Evolutionary conservation across 805 yeast genomes (phyloP), one percentile per base, ranked within the genome.

Genomic region (Saccharomycopsis sp.): DNA sequence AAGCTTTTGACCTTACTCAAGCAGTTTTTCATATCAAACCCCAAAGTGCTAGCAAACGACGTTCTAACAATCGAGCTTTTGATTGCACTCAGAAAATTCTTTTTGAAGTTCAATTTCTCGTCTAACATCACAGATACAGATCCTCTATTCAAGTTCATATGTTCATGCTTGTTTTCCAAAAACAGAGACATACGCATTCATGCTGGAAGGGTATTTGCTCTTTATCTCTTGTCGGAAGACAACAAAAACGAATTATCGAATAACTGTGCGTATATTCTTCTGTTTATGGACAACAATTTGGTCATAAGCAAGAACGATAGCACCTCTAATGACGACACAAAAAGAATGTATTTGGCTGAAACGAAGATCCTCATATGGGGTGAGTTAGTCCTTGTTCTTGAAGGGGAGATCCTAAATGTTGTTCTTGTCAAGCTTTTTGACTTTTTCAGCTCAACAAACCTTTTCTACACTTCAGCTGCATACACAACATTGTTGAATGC

Each of bases 391-490:
- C 71, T 80, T 4, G 76, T 84, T 0, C 76, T 85, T 3, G 76
- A 78, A 3, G 94, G 89, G 5, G 91, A 87, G 51, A 75, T 83
- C 65, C 76, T 87, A 48, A 87, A 87, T 67, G 80, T 83, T 1
- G 73, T 88, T 18, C 71, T 89, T 23, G 75, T 87, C 53, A 83
- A 83, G 63, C 68, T 92, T 40, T 76, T 90, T 5, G 85, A 83
- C 58, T 78, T 81, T 23, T 74, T 91, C 61, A 86, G 85, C 2
- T 87, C 86, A 16, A 65, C 74, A 2, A 84, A 84, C 67, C 82
- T 81, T 55, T 86, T 85, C 64, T 83, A 82, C 61, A 79, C 84
- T 0, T 82, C 89, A 63, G 73, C 87, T 63, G 90, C 90, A 0
- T 82, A 83, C 62, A 85, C 84, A 65, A 81, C 82, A 57, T 71